Base-by-base conservation (phyloP, 129 eudicot species). In the Centella asiatica region DNA sequence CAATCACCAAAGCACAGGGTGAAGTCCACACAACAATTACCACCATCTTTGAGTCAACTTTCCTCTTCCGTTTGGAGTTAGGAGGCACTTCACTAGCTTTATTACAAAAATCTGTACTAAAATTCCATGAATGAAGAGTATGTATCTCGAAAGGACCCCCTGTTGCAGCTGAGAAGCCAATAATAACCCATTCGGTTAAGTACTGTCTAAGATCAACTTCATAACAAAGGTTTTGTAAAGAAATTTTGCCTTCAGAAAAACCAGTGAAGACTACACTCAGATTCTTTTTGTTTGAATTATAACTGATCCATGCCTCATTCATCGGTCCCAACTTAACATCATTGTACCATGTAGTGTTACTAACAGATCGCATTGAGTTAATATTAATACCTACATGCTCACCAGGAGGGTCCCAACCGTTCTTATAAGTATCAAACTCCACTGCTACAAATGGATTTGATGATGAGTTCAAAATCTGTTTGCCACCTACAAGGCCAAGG, bases 311-410 rank as follows among this genome's bases (percentile, higher is more conserved):
- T 59, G 73, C 84, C 32, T 69, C 66, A 69, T n/a, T n/a, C n/a
- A n/a, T n/a, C n/a, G n/a, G n/a, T n/a, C n/a, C n/a, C n/a, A n/a
- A n/a, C n/a, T n/a, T n/a, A n/a, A n/a, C n/a, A n/a, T n/a, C n/a
- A n/a, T n/a, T n/a, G n/a, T n/a, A 54, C 84, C 83, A 82, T 2
- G 63, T 4, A 10, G 67, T 73, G 44, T 65, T 32, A 22, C 25
- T 60, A 61, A 56, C 76, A 0, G 89, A 82, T 29, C n/a, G n/a
- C n/a, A 78, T 54, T 1, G 84, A 78, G 66, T 69, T 78, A 32
- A 65, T 67, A 33, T 78, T 77, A 57, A 83, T 76, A 18, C 89
- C 89, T n/a, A 83, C 84, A 54, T 83, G 85, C 45, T 59, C 54
- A 15, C 9, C 58, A 0, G 55, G 26, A 1, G 84, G 84, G 33